Percentiles rank a stretch among this genome's conserved stretches.
These are phyloP conservation scores for Lotmaria passim DNA, from an alignment of 208 protist species.

Conservation along the genomic window DNA sequence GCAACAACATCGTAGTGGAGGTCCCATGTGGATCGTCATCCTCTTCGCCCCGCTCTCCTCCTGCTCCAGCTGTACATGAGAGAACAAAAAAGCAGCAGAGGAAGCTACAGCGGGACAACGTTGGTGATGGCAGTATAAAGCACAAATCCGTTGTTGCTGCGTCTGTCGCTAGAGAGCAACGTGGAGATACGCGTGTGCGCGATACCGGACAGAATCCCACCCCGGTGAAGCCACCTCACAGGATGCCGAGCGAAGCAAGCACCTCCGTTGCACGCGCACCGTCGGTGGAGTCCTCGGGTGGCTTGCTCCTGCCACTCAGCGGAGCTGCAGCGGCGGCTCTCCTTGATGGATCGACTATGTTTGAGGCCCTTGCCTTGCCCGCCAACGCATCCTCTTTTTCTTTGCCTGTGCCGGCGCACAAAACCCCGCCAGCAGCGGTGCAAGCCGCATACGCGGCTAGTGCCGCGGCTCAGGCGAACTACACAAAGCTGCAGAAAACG, in stretches of 20 bases:
- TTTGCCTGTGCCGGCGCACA: not conserved
- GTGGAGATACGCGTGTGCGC: too few species aligned
- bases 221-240: too few species aligned
- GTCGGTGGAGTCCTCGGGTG: too few species aligned
- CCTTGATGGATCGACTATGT: slow-evolving; percentile 13
- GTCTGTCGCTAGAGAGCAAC: too few species aligned
- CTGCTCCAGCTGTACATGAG: too few species aligned
- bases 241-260: not conserved
- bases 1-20: slow-evolving; percentile 21
- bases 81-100: too few species aligned
- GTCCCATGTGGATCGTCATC: not conserved
- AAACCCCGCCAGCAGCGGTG: not conserved
- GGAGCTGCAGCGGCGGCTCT: slow-evolving; percentile 11
- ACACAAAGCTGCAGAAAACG: slow-evolving; percentile 7
- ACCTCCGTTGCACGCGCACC: not conserved
- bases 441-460: not conserved
- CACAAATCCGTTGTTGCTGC: too few species aligned
- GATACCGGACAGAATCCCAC: too few species aligned
- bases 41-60: not conserved
- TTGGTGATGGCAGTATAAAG: too few species aligned
- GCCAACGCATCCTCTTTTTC: slow-evolving; percentile 8
- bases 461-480: slow-evolving; percentile 10
- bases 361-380: slow-evolving; percentile 17
- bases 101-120: not conserved
- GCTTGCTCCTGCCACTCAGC: slow-evolving; percentile 7